Evolutionary conservation across 352 stramenopile genomes (phyloP).

Genomic region (Pythium periplocum): DNA sequence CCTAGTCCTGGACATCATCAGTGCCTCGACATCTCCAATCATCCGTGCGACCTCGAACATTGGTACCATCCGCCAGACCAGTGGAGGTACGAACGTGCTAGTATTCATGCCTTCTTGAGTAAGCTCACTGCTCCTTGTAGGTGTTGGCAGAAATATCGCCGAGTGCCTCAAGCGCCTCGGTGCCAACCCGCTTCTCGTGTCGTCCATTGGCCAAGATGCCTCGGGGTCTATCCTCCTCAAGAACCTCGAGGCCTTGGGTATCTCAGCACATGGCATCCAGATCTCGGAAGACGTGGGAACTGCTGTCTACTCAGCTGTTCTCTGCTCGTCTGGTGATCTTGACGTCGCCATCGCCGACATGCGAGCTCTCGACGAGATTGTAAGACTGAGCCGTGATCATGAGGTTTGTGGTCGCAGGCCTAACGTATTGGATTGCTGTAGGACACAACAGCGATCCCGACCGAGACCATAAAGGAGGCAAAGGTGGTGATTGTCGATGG

Average conservation of each 20-base stretch:
- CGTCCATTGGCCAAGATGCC: conserved; percentile 71
- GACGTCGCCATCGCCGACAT: conserved; percentile 86
- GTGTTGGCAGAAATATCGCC: conserved; percentile 91
- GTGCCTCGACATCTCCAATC: conserved; percentile 52
- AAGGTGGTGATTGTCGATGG: conserved; percentile 70
- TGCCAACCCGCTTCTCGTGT: conserved; percentile 67
- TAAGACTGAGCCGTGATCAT: conserved; percentile 16
- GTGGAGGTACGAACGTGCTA: conserved; percentile 38
- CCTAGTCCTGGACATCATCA: conserved; percentile 85
- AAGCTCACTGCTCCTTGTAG: conserved; percentile 20
- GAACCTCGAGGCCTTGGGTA: conserved; percentile 50
- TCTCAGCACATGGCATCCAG: conserved; percentile 56
- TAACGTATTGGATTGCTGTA: conserved; percentile 6
- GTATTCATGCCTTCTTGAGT: background rate
- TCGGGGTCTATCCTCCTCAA: conserved; percentile 68
- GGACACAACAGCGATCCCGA: conserved; percentile 36
- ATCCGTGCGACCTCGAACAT: conserved; percentile 86
- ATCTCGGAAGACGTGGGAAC: conserved; percentile 50
- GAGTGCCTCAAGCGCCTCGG: conserved; percentile 80
- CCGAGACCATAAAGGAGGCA: conserved; percentile 40
- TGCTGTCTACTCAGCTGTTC: conserved; percentile 82
- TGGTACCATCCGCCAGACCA: conserved; percentile 73
- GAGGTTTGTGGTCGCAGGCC: too few relatives aligned
- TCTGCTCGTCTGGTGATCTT: conserved; percentile 73
- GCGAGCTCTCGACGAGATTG: conserved; percentile 69